These are phyloP conservation scores for Torulaspora microellipsoides DNA, from an alignment of 805 yeast genomes.

Conservation along the genomic window DNA sequence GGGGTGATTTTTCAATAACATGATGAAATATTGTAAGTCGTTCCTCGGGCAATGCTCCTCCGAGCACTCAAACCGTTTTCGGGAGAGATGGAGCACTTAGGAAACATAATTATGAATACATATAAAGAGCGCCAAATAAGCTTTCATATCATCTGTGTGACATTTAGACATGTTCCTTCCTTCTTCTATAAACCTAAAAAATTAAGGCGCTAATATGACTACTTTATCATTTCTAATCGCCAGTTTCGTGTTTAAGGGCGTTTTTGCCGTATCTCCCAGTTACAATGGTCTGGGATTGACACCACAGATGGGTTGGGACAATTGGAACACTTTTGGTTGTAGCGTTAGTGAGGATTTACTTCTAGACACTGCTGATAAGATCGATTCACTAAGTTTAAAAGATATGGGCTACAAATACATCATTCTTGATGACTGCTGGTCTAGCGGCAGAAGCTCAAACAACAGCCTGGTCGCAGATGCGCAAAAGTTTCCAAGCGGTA, in stretches of 20 bases:
- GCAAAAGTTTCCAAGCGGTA: constrained; percentile 29
- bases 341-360: constrained; percentile 26
- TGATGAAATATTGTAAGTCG: no score
- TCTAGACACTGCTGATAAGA: constrained; percentile 20
- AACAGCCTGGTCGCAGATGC: constrained; percentile 20
- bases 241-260: not conserved
- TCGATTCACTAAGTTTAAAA: constrained; percentile 23
- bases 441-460: constrained; percentile 18
- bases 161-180: no score
- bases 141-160: no score
- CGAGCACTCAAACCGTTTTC: no score
- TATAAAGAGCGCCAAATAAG: no score
- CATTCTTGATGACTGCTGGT: constrained; percentile 34
- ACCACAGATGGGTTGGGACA: constrained; percentile 32
- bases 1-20: no score
- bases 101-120: no score
- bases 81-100: no score
- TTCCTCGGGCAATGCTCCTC: no score
- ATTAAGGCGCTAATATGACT: no score
- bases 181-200: no score
- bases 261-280: not conserved
- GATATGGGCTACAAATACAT: constrained; percentile 32
- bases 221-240: no score
- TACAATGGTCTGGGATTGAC: constrained; percentile 14
- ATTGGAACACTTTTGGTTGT: constrained; percentile 32